These are phyloP conservation scores for Ascochyta lentis DNA, from an alignment of 2,329 filamentous ascomycete species.

Conservation along the genomic window DNA sequence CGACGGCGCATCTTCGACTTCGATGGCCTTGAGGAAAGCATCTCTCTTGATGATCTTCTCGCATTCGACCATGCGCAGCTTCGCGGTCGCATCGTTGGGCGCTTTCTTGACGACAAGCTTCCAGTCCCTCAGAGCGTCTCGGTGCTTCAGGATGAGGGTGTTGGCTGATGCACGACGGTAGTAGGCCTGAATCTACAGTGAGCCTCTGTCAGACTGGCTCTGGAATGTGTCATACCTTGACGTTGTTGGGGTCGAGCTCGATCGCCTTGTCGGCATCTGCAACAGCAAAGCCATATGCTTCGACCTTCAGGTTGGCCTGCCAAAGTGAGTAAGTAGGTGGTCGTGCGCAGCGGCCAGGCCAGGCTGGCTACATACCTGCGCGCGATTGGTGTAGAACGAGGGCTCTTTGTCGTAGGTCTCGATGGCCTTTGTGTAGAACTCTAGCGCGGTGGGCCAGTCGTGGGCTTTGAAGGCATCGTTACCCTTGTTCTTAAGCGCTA, in stretches of 20 bases:
- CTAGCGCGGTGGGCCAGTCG: constrained; percentile 83
- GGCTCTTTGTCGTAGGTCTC: constrained; percentile 81
- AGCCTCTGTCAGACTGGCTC: constrained; percentile 2
- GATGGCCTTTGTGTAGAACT: constrained; percentile 88
- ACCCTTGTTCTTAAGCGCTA: constrained; percentile 87
- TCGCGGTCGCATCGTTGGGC: constrained; percentile 87
- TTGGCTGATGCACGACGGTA: constrained; percentile 92
- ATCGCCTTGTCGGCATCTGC: constrained; percentile 89
- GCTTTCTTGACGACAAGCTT: constrained; percentile 87
- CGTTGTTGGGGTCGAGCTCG: constrained; percentile 83
- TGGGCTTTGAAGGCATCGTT: constrained; percentile 91
- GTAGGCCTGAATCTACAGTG: constrained; percentile 70
- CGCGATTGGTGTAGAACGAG: constrained; percentile 92
- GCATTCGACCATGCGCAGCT: constrained; percentile 88
- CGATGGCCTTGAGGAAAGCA: constrained; percentile 94
- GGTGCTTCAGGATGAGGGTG: constrained; percentile 86
- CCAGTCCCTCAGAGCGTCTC: constrained; percentile 90
- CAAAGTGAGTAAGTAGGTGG: constrained; percentile 27
- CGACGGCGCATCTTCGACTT: constrained; percentile 89
- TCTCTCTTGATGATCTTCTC: constrained; percentile 92
- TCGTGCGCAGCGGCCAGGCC: constrained; percentile 27
- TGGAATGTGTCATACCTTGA: constrained; percentile 71
- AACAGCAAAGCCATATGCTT: constrained; percentile 92
- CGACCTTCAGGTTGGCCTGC: constrained; percentile 94
- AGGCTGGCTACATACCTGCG: constrained; percentile 70